Evolutionary conservation across 495 filamentous ascomycete genomes (phyloP).

Genomic region (Jackrogersella minutella): DNA sequence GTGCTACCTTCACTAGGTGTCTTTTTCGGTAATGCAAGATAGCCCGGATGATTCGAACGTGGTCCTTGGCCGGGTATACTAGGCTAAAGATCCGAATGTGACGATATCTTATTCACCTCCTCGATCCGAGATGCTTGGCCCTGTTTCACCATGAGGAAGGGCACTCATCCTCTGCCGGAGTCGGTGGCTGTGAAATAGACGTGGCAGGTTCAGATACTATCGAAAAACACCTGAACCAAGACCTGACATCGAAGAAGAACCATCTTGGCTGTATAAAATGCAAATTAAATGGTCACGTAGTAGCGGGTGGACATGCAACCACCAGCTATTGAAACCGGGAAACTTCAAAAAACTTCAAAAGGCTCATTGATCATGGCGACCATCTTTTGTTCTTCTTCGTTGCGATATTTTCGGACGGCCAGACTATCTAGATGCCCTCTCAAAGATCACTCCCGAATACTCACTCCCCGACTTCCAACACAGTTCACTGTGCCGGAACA

Average conservation of each 20-base stretch:
- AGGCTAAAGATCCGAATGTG: constrained; percentile 42
- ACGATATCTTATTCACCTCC: constrained; percentile 31
- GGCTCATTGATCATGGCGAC: constrained; percentile 10
- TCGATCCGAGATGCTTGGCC: constrained; percentile 34
- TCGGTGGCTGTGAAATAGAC: constrained; percentile 10
- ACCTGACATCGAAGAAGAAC: constrained; percentile 7
- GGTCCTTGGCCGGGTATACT: constrained; percentile 28
- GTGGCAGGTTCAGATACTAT: constrained; percentile 14
- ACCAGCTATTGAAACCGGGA: constrained; percentile 19
- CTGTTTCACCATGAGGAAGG: constrained; percentile 29
- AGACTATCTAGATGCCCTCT: not conserved
- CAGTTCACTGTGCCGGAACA: not conserved
- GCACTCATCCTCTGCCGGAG: constrained; percentile 21
- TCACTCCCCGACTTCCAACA: not conserved
- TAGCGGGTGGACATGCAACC: constrained; percentile 17
- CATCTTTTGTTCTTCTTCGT: not conserved
- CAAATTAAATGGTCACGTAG: constrained; percentile 37
- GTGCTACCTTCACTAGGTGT: constrained; percentile 21
- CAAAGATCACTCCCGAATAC: constrained; percentile 3
- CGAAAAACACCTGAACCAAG: constrained; percentile 7
- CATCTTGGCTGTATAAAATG: constrained; percentile 28
- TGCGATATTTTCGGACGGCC: not conserved
- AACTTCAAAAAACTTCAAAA: constrained; percentile 12
- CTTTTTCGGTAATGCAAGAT: constrained; percentile 35
- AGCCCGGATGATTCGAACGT: constrained; percentile 32